Evolutionary conservation across 169 alveolate genomes (phyloP).

Genomic region (Plasmodium billcollinsi): DNA sequence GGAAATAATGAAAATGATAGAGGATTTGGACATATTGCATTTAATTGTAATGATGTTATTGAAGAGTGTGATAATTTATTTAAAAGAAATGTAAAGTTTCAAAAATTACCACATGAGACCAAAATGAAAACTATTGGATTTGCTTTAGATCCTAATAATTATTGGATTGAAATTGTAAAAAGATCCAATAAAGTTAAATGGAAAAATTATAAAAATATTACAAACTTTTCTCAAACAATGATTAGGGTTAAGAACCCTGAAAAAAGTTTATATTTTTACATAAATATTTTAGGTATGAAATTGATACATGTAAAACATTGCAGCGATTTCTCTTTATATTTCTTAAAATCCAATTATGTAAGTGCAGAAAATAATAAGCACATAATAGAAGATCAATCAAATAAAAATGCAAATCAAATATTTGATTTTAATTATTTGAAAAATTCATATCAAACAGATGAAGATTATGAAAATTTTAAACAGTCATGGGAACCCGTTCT

Average conservation of each 20-base stretch:
- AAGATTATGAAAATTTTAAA: constrained; percentile 72
- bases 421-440: constrained; percentile 39
- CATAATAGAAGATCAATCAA: neutral
- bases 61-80: constrained; percentile 48
- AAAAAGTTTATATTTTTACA: constrained; percentile 77
- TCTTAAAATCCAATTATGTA: constrained; percentile 47
- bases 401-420: neutral
- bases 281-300: constrained; percentile 79
- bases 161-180: constrained; percentile 84
- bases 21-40: constrained; percentile 89
- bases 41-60: constrained; percentile 79
- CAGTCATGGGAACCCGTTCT: constrained; percentile 81
- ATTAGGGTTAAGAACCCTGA: constrained; percentile 84
- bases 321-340: constrained; percentile 60
- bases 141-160: constrained; percentile 87
- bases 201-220: constrained; percentile 47
- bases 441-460: constrained; percentile 65
- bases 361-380: constrained; percentile 6
- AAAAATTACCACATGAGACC: constrained; percentile 86
- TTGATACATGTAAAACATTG: constrained; percentile 63
- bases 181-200: constrained; percentile 77
- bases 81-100: constrained; percentile 79
- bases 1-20: constrained; percentile 85
- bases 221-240: constrained; percentile 86
- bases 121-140: constrained; percentile 85